Conservation (phyloP, 1,139 yeast genomes). For the Zhuliangozyma blackwelliae region DNA sequence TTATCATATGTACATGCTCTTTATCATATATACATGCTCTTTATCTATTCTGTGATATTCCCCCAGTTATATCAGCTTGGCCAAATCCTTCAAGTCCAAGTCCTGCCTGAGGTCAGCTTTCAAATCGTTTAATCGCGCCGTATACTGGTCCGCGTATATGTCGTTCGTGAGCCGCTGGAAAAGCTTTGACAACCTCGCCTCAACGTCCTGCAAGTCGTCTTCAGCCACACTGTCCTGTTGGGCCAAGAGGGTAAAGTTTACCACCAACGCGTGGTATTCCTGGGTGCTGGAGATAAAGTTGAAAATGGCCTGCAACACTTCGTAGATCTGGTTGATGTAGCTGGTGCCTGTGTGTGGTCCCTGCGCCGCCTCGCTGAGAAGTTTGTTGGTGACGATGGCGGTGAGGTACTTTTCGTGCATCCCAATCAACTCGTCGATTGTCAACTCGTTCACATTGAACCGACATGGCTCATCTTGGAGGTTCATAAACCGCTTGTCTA, state of each 20-base stretch:
- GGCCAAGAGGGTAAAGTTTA: slow-evolving; percentile 25
- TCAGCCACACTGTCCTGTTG: slow-evolving; percentile 16
- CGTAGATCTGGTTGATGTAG: slow-evolving; percentile 45
- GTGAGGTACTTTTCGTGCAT: slow-evolving; percentile 39
- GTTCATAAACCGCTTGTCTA: slow-evolving; percentile 9
- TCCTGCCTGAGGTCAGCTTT: slow-evolving; percentile 28
- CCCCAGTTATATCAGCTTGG: slow-evolving; percentile 9
- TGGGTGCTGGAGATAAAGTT: slow-evolving; percentile 42
- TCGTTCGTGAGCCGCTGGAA: slow-evolving; percentile 22
- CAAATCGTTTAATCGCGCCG: slow-evolving; percentile 17
- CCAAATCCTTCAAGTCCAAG: slow-evolving; percentile 20
- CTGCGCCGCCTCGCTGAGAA: slow-evolving; percentile 28
- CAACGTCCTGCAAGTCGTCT: slow-evolving; percentile 15
- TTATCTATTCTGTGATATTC: no score
- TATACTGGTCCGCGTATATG: slow-evolving; percentile 21
- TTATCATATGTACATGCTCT: no score
- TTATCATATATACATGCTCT: no score
- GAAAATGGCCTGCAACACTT: slow-evolving; percentile 37
- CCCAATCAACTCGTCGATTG: slow-evolving; percentile 46
- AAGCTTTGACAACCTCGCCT: slow-evolving; percentile 19
- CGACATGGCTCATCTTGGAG: slow-evolving; percentile 3
- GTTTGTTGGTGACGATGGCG: slow-evolving; percentile 35
- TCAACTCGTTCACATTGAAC: slow-evolving; percentile 22
- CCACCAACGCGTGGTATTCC: slow-evolving; percentile 35
- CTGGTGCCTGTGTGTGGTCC: slow-evolving; percentile 40